phyloP scores from a whole-genome alignment of 164 flowering plant genomes.

The Vitis labrusca region DNA sequence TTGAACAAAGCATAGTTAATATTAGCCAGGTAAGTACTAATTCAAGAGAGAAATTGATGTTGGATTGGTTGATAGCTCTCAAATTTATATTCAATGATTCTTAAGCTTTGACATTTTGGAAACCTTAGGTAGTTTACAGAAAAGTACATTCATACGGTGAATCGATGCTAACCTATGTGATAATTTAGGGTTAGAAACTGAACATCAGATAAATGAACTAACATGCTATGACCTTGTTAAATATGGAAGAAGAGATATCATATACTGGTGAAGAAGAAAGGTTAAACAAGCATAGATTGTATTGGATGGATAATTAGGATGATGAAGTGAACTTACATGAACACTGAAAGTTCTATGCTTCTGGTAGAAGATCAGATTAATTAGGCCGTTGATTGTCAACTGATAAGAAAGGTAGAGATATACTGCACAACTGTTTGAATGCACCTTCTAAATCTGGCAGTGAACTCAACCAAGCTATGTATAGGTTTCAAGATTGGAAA shows the following conservation, averaged over 20 bases:
- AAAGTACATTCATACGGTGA: no score
- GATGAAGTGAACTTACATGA: background rate
- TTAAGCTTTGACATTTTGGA: background rate
- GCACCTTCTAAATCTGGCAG: background rate
- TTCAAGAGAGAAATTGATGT: no score
- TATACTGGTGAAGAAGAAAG: background rate
- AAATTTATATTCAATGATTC: background rate
- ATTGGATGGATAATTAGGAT: background rate
- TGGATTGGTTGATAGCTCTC: no score
- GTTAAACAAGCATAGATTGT: background rate
- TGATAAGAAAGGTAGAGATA: background rate
- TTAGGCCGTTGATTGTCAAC: background rate
- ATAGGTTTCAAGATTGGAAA: background rate
- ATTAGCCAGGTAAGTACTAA: background rate
- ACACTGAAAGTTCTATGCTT: background rate
- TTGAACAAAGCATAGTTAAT: background rate
- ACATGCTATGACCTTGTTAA: background rate
- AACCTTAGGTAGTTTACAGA: no score
- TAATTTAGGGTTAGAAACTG: background rate
- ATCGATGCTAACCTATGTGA: background rate
- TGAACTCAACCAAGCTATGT: background rate
- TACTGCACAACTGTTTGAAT: background rate
- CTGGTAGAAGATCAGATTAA: background rate
- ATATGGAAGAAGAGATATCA: constrained; percentile 1
- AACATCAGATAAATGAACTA: background rate